These are phyloP conservation scores for Bimuria novae-zelandiae DNA, from an alignment of 2,329 filamentous ascomycete species.

Conservation along the genomic window DNA sequence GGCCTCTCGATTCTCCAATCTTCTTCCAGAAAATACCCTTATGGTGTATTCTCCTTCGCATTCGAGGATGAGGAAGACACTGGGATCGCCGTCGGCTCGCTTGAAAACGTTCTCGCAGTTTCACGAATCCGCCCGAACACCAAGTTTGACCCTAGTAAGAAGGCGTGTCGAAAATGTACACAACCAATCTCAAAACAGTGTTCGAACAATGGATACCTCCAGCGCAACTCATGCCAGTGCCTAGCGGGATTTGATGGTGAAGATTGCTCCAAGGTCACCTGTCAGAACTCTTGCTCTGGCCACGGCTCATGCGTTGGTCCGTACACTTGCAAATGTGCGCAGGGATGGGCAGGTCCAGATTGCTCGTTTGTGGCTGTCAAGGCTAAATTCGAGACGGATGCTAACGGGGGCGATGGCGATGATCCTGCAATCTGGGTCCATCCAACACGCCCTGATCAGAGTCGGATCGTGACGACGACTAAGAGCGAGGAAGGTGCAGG, in stretches of 20 bases:
- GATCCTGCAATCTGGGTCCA: slow-evolving; percentile 42
- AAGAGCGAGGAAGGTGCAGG: slow-evolving; percentile 57
- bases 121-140: slow-evolving; percentile 26
- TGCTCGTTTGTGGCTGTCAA: slow-evolving; percentile 36
- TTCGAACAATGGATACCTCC: slow-evolving; percentile 18
- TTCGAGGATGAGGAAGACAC: slow-evolving; percentile 33
- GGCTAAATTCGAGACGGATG: slow-evolving; percentile 38
- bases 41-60: slow-evolving; percentile 29
- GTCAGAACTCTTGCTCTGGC: slow-evolving; percentile 33
- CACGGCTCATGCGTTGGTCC: slow-evolving; percentile 33
- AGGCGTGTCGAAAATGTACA: slow-evolving; percentile 24
- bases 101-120: slow-evolving; percentile 18
- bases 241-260: slow-evolving; percentile 30
- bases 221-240: slow-evolving; percentile 22
- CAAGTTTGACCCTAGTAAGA: slow-evolving; percentile 22
- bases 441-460: slow-evolving; percentile 43
- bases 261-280: slow-evolving; percentile 26
- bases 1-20: slow-evolving; percentile 33
- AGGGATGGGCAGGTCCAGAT: slow-evolving; percentile 32
- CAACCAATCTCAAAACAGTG: slow-evolving; percentile 22
- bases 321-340: slow-evolving; percentile 32
- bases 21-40: slow-evolving; percentile 14
- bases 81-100: slow-evolving; percentile 29
- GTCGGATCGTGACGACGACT: slow-evolving; percentile 58
- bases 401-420: slow-evolving; percentile 40